phyloP scores from a whole-genome alignment of 768 basidiomycete species.

The Pleurotus salmoneostramineus region DNA sequence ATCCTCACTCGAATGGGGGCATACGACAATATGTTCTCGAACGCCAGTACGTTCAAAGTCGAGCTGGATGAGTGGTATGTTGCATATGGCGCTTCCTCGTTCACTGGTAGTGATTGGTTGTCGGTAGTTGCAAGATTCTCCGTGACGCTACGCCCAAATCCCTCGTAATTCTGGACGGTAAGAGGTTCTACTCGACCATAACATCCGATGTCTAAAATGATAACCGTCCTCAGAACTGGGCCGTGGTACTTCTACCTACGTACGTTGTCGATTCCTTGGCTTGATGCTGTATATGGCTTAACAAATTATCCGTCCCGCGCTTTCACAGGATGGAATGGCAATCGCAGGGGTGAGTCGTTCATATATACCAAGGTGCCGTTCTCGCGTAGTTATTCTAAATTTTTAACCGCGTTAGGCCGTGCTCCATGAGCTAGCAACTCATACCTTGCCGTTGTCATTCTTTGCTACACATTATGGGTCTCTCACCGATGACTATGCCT shows the following conservation, averaged over 20 bases:
- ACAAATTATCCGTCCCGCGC: background rate
- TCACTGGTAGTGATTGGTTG: background rate
- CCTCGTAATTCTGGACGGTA: slow-evolving; percentile 92
- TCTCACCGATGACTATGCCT: slow-evolving; percentile 89
- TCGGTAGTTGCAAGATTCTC: slow-evolving; percentile 80
- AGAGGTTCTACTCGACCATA: slow-evolving; percentile 16
- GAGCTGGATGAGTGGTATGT: slow-evolving; percentile 93
- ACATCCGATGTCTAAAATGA: background rate
- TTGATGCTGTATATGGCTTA: slow-evolving; percentile 6
- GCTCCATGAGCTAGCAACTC: slow-evolving; percentile 90
- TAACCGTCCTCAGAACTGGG: slow-evolving; percentile 69
- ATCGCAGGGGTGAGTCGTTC: slow-evolving; percentile 72
- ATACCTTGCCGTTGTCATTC: slow-evolving; percentile 87
- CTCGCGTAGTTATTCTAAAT: background rate
- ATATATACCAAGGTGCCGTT: background rate
- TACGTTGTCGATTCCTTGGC: slow-evolving; percentile 24
- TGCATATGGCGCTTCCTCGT: background rate
- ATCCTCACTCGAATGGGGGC: slow-evolving; percentile 98
- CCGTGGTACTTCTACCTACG: slow-evolving; percentile 92
- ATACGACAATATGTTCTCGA: slow-evolving; percentile 95
- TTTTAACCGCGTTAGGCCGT: slow-evolving; percentile 56
- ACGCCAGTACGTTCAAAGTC: slow-evolving; percentile 96
- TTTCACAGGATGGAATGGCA: slow-evolving; percentile 88
- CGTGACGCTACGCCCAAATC: slow-evolving; percentile 93
- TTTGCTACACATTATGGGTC: slow-evolving; percentile 99